A percentile compares a stretch with the other conserved stretches of the same genome.
These are phyloP conservation scores for Dryadomyces quercivorus DNA, from an alignment of 2,329 filamentous ascomycete species.

Conservation along the genomic window DNA sequence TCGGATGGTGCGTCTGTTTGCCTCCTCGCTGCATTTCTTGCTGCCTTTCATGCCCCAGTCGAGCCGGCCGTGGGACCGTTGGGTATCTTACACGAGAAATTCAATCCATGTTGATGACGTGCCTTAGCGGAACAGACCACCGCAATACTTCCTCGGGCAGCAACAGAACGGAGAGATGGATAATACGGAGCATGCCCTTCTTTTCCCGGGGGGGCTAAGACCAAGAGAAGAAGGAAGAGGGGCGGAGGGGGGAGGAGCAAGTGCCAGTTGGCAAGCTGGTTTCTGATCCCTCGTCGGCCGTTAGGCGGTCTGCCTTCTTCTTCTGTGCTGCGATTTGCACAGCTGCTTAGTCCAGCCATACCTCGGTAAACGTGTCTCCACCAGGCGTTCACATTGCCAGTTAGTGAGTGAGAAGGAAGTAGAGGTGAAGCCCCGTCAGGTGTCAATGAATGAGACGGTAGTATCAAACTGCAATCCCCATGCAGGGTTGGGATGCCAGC, in stretches of 20 bases:
- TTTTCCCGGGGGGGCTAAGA: background rate
- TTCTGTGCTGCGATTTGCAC: background rate
- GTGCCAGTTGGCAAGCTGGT: slow-evolving; percentile 3
- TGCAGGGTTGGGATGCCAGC: background rate
- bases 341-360: background rate
- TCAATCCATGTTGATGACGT: background rate
- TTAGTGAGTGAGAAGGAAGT: background rate
- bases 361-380: background rate
- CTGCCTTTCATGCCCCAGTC: no score
- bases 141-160: background rate
- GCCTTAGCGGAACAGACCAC: background rate
- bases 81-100: background rate
- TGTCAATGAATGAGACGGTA: slow-evolving; percentile 1
- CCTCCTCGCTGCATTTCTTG: no score
- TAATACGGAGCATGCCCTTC: background rate
- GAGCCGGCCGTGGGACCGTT: no score
- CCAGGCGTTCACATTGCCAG: background rate
- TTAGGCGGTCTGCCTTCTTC: background rate
- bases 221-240: no score
- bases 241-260: background rate
- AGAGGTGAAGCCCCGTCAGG: slow-evolving; percentile 3
- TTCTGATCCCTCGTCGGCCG: background rate
- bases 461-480: background rate
- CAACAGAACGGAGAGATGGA: background rate
- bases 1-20: background rate